Evolutionary conservation across 1,284 basidiomycete species (phyloP).

Genomic region (Ceratobasidium sp.): DNA sequence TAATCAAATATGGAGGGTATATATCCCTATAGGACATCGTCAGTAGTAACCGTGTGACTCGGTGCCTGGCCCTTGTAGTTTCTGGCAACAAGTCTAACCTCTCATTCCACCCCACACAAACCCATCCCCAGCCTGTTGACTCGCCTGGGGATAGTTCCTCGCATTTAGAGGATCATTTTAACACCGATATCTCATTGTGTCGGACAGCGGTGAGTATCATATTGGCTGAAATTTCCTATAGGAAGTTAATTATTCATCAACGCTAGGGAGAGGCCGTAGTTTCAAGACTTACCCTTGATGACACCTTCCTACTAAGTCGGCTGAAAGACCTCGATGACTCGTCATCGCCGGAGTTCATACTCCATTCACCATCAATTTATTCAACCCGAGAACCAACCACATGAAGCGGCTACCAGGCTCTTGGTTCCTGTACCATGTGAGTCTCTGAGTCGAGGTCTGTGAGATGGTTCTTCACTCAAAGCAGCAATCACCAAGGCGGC

Average conservation of each 20-base stretch:
- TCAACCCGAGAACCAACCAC: constrained; percentile 5
- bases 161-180: constrained; percentile 29
- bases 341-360: not conserved
- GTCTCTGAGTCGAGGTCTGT: constrained; percentile 2
- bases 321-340: not conserved
- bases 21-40: too few relatives aligned
- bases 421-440: constrained; percentile 10
- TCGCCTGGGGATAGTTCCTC: too few relatives aligned
- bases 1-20: too few relatives aligned
- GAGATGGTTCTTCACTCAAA: constrained; percentile 11
- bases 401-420: constrained; percentile 1
- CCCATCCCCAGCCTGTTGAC: too few relatives aligned
- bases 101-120: too few relatives aligned
- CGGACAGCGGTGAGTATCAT: constrained; percentile 47
- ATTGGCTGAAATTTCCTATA: not conserved
- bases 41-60: too few relatives aligned
- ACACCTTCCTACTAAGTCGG: constrained; percentile 11
- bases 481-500: not conserved
- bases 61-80: too few relatives aligned
- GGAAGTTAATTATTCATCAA: not conserved
- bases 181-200: constrained; percentile 45
- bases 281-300: constrained; percentile 18
- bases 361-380: constrained; percentile 10
- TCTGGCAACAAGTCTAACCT: too few relatives aligned
- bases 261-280: constrained; percentile 27